Evolutionary conservation across 1,284 basidiomycete genomes (phyloP).

Genomic region (Thelephora terrestris): DNA sequence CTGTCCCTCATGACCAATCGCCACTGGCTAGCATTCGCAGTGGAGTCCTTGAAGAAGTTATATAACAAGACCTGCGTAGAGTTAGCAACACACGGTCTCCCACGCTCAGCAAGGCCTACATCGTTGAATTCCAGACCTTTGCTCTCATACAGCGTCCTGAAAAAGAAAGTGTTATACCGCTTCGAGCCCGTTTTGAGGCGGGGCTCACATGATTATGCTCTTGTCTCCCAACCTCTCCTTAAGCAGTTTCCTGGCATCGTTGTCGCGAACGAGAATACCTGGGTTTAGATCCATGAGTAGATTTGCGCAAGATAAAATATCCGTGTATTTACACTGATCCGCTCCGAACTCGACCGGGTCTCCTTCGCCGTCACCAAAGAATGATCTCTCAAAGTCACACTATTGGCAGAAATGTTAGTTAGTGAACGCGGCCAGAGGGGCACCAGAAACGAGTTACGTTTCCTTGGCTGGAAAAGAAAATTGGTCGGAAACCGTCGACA

Average conservation of each 20-base stretch:
- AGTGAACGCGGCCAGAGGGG: too few species aligned
- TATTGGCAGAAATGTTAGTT: too few species aligned
- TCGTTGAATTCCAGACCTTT: slow-evolving; percentile 71
- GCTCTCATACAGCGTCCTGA: slow-evolving; percentile 61
- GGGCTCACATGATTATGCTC: slow-evolving; percentile 48
- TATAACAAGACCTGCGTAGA: slow-evolving; percentile 20
- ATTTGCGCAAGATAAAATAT: neutral
- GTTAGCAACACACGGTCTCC: too few species aligned
- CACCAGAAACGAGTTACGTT: too few species aligned
- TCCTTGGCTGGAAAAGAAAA: slow-evolving; percentile 25
- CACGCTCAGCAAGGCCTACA: slow-evolving; percentile 23
- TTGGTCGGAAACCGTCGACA: slow-evolving; percentile 47
- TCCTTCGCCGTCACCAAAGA: slow-evolving; percentile 23
- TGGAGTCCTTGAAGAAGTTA: slow-evolving; percentile 62
- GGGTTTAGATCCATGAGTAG: slow-evolving; percentile 15
- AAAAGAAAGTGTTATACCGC: neutral
- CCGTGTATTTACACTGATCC: slow-evolving; percentile 41
- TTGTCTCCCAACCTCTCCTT: slow-evolving; percentile 37
- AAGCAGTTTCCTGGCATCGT: slow-evolving; percentile 39
- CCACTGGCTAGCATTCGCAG: slow-evolving; percentile 42
- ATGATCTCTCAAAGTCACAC: neutral
- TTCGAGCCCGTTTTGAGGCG: too few species aligned
- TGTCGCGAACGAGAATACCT: slow-evolving; percentile 60
- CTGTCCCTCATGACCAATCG: slow-evolving; percentile 51
- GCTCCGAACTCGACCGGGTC: slow-evolving; percentile 56